phyloP scores from a whole-genome alignment of 176 grass and related monocot genomes.

The Rhynchospora tenuis region DNA sequence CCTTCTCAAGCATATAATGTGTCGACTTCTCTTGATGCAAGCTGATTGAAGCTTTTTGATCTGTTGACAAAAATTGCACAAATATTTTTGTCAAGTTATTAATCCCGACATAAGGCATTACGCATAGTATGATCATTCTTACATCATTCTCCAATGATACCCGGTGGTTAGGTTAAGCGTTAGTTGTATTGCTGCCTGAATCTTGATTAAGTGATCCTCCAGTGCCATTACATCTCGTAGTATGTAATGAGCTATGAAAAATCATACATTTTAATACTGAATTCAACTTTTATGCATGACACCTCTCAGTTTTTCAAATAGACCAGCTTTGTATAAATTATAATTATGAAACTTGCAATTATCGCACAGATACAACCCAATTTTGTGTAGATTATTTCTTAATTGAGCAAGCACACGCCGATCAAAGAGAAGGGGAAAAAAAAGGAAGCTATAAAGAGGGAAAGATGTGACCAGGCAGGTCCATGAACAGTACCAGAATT shows the following conservation, averaged over 20 bases:
- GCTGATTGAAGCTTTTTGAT: conserved; percentile 70
- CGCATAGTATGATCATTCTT: not conserved
- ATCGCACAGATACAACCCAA: not conserved
- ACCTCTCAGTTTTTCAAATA: not conserved
- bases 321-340: not conserved
- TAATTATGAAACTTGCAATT: not conserved
- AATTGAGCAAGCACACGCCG: not conserved
- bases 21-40: conserved; percentile 88
- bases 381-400: not conserved
- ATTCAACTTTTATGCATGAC: not conserved
- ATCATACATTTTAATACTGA: not conserved
- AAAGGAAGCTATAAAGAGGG: not conserved
- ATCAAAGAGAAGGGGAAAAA: not conserved
- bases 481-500: not conserved
- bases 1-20: conserved; percentile 65
- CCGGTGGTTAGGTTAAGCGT: conserved; percentile 57
- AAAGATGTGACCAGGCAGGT: not conserved
- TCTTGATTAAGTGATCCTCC: conserved; percentile 14
- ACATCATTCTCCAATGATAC: conserved; percentile 92
- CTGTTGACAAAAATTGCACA: conserved; percentile 30
- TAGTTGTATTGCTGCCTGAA: conserved; percentile 29
- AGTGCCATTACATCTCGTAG: not conserved
- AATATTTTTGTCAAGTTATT: not conserved
- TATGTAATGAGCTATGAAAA: conserved; percentile 29
- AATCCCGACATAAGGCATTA: not conserved